Evolutionary conservation across 805 yeast genomes (phyloP), one percentile per base, ranked within the genome.

Genomic region (Diddensiella santjacobensis): DNA sequence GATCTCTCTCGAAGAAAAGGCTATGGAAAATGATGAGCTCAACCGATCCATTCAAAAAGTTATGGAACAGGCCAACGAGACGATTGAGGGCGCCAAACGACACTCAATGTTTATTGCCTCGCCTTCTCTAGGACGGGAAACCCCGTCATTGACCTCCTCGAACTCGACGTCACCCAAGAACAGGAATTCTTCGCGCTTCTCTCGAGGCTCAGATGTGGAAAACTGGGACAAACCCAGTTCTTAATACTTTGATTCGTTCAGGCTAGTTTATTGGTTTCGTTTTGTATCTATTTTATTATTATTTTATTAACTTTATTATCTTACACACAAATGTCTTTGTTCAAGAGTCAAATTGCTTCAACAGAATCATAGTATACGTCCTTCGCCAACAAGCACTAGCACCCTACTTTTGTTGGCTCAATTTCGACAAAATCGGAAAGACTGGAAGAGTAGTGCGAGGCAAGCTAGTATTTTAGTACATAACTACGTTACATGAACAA

Each of bases 1-100:
- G 51, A 53, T 66, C 26, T 54, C 67, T 2, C 52, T 66, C 3
- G 70, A 66, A 49, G 69, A 65, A 40, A 58, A 59, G 53, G 60
- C 62, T 5, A 58, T 66, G 53, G 70, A 66, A 44, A 65, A 64
- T 49, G 68, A 64, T 42, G 66, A 62, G 42, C 54, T 64, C 29
- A 54, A 55, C 26, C 42, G 64, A 20, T 58, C 64, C 8, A 57
- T 64, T 35, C 45, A 45, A 13, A 55, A 54, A 33, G 63, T 60
- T 13, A 60, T 60, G 54, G 62, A 60, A 22, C 60, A 57, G 26
- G 62, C 62, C 17, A 55, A 49, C 30, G 56, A 55, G 33, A 57
- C 62, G 15, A 57, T 58, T 22, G 62, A 52, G 30, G 60, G 58
- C 3, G 62, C 60, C 24, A 58, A 58, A 40, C 51, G 62, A 5